Conservation (phyloP, 768 basidiomycete genomes). For the Lactifluus piperatus region DNA sequence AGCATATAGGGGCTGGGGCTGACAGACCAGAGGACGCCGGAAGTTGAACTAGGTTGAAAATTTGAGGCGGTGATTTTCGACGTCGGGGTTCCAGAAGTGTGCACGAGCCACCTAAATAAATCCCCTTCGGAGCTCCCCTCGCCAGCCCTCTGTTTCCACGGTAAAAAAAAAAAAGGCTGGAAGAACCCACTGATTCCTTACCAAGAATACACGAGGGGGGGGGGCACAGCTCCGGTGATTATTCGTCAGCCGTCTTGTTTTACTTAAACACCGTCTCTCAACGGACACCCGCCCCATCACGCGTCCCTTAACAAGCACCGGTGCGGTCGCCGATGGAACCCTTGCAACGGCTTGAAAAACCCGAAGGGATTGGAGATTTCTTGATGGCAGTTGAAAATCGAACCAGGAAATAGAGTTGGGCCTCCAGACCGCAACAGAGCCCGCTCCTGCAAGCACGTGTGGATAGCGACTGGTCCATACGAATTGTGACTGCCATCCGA, state of each 20-base stretch:
- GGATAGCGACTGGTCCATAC: neutral
- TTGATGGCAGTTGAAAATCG: neutral
- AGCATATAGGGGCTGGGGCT: neutral
- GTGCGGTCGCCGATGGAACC: neutral
- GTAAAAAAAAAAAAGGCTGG: neutral
- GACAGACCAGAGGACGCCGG: neutral
- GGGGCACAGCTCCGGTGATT: neutral
- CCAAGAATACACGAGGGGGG: neutral
- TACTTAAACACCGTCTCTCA: constrained; percentile 11
- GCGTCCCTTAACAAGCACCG: neutral
- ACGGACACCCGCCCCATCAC: neutral
- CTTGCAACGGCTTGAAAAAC: neutral
- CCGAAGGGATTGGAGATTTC: neutral
- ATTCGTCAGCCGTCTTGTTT: neutral
- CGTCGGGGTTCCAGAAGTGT: constrained; percentile 3
- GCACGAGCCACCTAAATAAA: neutral
- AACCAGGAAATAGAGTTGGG: neutral
- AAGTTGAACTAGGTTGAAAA: neutral
- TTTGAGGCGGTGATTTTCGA: neutral
- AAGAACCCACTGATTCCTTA: neutral
- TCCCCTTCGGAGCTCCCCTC: neutral
- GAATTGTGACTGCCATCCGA: too few relatives aligned
- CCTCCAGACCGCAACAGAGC: neutral
- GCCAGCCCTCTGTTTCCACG: neutral
- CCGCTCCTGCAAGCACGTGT: neutral